Evolutionary conservation across 2,329 filamentous ascomycete species (phyloP).

Genomic region (Graphilbum ipis-grandicollis): DNA sequence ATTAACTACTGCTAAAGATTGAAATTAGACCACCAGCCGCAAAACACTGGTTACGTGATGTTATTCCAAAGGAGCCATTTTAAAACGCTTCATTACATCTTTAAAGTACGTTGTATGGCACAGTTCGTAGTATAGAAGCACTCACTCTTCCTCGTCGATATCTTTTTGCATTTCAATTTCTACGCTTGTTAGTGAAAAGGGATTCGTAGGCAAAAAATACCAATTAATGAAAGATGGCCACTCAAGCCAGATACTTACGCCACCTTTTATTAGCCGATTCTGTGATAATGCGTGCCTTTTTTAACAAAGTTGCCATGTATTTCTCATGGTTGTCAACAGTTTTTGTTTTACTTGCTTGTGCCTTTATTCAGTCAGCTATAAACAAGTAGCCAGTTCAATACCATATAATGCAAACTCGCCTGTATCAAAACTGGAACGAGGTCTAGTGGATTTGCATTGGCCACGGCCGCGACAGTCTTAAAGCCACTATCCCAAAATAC

Average conservation of each 20-base stretch:
- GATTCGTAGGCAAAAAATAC: constrained; percentile 6
- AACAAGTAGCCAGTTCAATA: constrained; percentile 43
- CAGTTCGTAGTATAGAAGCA: no score
- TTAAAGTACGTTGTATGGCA: no score
- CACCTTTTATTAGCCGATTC: constrained; percentile 52
- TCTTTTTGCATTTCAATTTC: constrained; percentile 11
- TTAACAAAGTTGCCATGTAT: constrained; percentile 1
- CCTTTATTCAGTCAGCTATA: constrained; percentile 15
- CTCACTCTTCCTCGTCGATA: constrained; percentile 8
- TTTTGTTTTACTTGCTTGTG: neutral
- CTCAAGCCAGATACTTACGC: no score
- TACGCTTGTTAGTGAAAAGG: constrained; percentile 1
- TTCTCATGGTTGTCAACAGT: constrained; percentile 2
- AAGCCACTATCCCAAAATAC: constrained; percentile 66
- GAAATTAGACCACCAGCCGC: no score
- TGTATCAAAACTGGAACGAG: constrained; percentile 57
- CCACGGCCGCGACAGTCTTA: constrained; percentile 47
- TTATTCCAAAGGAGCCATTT: no score
- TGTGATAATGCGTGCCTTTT: constrained; percentile 43
- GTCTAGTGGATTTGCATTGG: constrained; percentile 50
- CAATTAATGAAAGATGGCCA: no score
- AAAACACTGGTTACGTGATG: no score
- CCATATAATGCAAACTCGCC: constrained; percentile 41
- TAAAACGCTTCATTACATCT: no score
- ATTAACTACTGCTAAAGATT: no score